Base-by-base conservation (phyloP, 345 rosid genomes). In the Salix suchowensis region DNA sequence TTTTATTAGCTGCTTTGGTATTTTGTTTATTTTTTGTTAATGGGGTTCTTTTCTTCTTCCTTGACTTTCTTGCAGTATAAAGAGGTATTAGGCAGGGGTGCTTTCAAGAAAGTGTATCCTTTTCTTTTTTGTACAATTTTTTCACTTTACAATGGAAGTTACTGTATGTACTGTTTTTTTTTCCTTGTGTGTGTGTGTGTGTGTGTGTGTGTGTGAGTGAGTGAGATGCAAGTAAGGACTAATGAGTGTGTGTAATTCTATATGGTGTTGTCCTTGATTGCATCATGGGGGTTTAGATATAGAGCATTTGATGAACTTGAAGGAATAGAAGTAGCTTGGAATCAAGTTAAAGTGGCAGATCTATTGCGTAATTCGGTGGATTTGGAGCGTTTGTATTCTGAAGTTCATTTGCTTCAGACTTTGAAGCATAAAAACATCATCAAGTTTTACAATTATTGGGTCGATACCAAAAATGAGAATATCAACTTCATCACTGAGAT, bases 261-360 rank as follows among this genome's bases (percentile, higher is more conserved):
- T 26, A 52, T 28, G 26, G 55, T 75, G 70, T 82, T 71, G 32
- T 80, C 92, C 90, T 93, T 93, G 83, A 93, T 81, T 62, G 60
- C 73, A 65, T 76, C 76, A 23, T 75, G 74, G 74, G 77, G 78
- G 77, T 62, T 79, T 54, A 39, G 75, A 68, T 42, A 67, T 67
- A 70, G 76, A 69, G 84, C 79, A 58, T 82, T 82, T 68, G 82
- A 82, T 75, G 82, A 82, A 61, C 46, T 64, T 65, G 85, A 78
- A 67, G 85, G 85, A n/a, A 75, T 82, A 12, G 85, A 82, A 75
- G 85, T 82, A 50, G 85, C 85, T 67, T 82, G 85, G 85, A 78
- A 82, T 78, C 85, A 82, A 64, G 79, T 82, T 58, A 78, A 82
- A 66, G 74, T 82, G 37, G 67, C 76, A 21, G 74, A 82, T 67